These are phyloP conservation scores for Arthrobotrys entomopaga DNA, from an alignment of 2,329 filamentous ascomycete genomes.

Conservation along the genomic window DNA sequence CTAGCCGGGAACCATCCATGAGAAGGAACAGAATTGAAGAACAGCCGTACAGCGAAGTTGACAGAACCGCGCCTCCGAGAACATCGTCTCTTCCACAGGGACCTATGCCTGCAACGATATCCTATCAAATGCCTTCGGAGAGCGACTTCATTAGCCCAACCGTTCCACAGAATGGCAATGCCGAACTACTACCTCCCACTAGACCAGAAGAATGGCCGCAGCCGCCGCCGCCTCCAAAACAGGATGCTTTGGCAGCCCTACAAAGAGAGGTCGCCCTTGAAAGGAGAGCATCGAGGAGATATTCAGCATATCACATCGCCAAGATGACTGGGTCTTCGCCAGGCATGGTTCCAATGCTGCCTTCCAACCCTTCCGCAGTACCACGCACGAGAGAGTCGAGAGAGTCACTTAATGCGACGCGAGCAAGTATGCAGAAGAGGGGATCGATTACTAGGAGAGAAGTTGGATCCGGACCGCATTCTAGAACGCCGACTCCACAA, in stretches of 20 bases:
- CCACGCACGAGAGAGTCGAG: conserved; percentile 58
- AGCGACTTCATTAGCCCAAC: conserved; percentile 40
- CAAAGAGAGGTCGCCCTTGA: conserved; percentile 93
- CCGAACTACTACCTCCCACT: conserved; percentile 13
- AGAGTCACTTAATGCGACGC: conserved; percentile 58
- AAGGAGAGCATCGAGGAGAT: conserved; percentile 87
- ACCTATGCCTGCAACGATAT: conserved; percentile 30
- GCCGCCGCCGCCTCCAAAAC: conserved; percentile 81
- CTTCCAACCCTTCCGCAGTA: conserved; percentile 64
- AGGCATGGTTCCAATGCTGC: conserved; percentile 86
- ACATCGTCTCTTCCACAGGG: conserved; percentile 58
- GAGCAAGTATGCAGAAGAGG: conserved; percentile 41
- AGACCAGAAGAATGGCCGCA: conserved; percentile 68
- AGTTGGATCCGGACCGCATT: conserved; percentile 22
- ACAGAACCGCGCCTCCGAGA: conserved; percentile 57
- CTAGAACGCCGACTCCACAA: conserved; percentile 28
- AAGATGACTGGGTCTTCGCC: conserved; percentile 86
- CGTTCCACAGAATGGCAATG: conserved; percentile 13
- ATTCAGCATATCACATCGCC: conserved; percentile 95
- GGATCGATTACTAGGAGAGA: conserved; percentile 24
- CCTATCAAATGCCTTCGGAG: conserved; percentile 53
- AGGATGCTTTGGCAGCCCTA: conserved; percentile 88
- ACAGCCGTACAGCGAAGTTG: conserved; percentile 55
- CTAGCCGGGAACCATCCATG: conserved; percentile 59
- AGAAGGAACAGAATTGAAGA: conserved; percentile 44